A percentile compares a stretch with the other conserved stretches of the same genome.
These are phyloP conservation scores for Colletotrichum endophyticum DNA, from an alignment of 2,329 filamentous ascomycete species.

Conservation along the genomic window DNA sequence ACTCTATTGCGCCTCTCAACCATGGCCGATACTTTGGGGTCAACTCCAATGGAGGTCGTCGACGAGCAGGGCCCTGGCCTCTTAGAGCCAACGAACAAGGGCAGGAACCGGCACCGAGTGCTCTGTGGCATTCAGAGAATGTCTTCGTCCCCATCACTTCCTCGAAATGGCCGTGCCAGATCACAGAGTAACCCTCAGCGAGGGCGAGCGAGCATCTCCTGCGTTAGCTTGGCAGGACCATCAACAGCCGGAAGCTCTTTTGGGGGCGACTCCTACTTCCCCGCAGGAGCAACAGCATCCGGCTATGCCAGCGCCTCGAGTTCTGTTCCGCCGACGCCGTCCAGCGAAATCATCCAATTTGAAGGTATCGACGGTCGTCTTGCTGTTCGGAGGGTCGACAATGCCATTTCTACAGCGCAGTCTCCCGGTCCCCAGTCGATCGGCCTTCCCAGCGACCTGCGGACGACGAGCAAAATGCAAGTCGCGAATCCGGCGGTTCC, in stretches of 20 bases:
- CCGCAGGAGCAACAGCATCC: conserved; percentile 28
- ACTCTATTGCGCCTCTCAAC: not conserved
- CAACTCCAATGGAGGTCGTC: conserved; percentile 23
- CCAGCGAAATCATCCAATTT: conserved; percentile 42
- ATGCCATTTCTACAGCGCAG: conserved; percentile 43
- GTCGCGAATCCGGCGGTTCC: conserved; percentile 18
- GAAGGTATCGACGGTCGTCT: conserved; percentile 52
- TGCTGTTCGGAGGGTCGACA: conserved; percentile 60
- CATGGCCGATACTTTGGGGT: conserved; percentile 14
- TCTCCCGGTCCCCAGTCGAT: conserved; percentile 48
- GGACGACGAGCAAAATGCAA: conserved; percentile 1
- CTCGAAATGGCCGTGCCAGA: conserved; percentile 65
- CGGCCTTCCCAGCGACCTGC: conserved; percentile 67
- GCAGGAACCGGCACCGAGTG: conserved; percentile 72
- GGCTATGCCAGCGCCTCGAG: conserved; percentile 37
- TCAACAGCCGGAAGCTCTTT: conserved; percentile 32
- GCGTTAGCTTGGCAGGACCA: conserved; percentile 54
- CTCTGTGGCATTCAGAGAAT: conserved; percentile 80
- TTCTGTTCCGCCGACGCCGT: conserved; percentile 43
- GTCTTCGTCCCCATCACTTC: conserved; percentile 78
- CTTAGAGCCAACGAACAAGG: conserved; percentile 51
- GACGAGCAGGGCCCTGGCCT: conserved; percentile 27
- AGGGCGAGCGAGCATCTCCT: conserved; percentile 55
- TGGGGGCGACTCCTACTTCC: conserved; percentile 30
- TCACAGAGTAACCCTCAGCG: conserved; percentile 74